Conservation (phyloP, 192 early-diverging fungal genomes). For the Umbelopsis vinacea region DNA sequence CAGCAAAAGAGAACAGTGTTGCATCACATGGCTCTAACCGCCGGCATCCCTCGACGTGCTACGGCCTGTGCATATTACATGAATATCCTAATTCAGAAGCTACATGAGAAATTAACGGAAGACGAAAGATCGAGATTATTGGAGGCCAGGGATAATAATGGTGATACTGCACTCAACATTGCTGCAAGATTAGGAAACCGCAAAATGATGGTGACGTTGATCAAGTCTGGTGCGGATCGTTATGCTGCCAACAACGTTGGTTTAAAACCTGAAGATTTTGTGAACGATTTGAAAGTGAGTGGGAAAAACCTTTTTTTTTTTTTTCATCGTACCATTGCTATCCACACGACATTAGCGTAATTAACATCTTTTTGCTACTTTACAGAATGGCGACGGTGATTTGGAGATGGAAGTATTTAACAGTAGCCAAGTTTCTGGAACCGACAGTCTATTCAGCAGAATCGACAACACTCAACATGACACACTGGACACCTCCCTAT, state of each 20-base stretch:
- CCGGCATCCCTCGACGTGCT: constrained; percentile 67
- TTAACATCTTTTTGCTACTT: not conserved
- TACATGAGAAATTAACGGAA: constrained; percentile 12
- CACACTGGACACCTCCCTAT: constrained; percentile 18
- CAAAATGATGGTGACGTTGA: constrained; percentile 66
- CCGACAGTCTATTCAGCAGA: not conserved
- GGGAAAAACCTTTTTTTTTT: too few relatives aligned
- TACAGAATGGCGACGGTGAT: not conserved
- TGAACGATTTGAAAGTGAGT: constrained; percentile 1
- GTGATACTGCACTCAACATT: constrained; percentile 90
- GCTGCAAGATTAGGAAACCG: constrained; percentile 79
- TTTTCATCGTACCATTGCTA: not conserved
- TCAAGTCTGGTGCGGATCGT: constrained; percentile 79
- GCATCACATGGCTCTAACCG: constrained; percentile 86
- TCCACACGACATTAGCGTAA: not conserved
- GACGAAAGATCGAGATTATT: constrained; percentile 43
- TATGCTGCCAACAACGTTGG: constrained; percentile 76
- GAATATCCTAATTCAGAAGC: constrained; percentile 70
- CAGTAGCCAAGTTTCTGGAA: not conserved
- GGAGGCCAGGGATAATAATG: constrained; percentile 70
- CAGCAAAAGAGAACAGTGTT: constrained; percentile 78
- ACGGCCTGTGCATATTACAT: constrained; percentile 86
- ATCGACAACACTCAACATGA: constrained; percentile 14
- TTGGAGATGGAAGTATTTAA: not conserved
- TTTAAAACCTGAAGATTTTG: constrained; percentile 74